Base-by-base conservation (phyloP, 345 rosid species). In the Acer saccharum region DNA sequence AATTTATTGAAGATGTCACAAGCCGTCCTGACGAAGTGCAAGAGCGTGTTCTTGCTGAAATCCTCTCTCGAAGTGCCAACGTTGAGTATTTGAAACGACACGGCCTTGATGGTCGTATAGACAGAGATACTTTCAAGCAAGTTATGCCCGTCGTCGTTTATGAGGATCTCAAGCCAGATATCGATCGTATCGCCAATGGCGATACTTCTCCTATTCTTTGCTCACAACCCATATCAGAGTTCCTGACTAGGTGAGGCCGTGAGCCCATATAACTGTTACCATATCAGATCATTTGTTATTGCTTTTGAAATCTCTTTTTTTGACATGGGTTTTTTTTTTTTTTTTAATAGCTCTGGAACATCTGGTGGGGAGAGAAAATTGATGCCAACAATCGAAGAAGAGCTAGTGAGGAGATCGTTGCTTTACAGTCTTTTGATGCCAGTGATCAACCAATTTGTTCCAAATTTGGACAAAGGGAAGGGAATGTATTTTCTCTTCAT, bases 401-500 rank as follows among this genome's bases (percentile, higher is more conserved):
- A 88, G n/a, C 78, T 86, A 6, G 83, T 18, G 17, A 84, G 91
- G 71, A 88, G 88, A 78, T 84, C 91, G 60, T 72, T 81, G 82
- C 84, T 88, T 54, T 88, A 88, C 58, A 80, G 88, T 80, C 77
- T 88, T 13, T 54, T 86, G 83, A 88, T 88, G 91, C 91, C 91
- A 10, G 88, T 88, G 35, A 83, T 88, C 87, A 80, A 48, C 81
- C 86, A 86, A 54, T 88, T 78, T 75, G 84, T 88, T 21, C 84
- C 87, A 32, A 86, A 81, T 44, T 75, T 86, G 43, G 91, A 88
- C 27, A 83, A 84, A 78, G 91, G 91, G 35, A 88, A 88, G 50
- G 88, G 90, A 79, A 86, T 90, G 91, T 88, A 90, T 68, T 86
- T 90, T 81, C 69, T 86, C 77, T 90, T 90, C 78, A 74, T 90